Base-by-base conservation (phyloP, 805 yeast species). In the Candida montana region DNA sequence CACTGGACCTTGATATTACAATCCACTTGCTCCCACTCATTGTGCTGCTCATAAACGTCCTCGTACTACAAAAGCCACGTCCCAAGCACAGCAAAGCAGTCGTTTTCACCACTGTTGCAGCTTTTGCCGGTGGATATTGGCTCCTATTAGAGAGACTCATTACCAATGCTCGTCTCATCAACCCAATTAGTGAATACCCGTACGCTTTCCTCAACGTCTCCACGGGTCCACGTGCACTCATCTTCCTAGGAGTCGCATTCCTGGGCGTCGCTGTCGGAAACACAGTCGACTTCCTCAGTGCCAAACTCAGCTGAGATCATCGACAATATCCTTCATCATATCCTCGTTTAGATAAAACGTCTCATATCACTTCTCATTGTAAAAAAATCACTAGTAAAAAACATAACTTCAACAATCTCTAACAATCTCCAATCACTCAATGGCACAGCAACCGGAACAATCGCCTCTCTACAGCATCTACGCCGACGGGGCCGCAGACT, bases 161-260 rank as follows among this genome's bases (percentile, higher is more conserved):
- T 10, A 18, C 28, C 7, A 37, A 30, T 3, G 45, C 45, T 0
- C 21, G 31, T 19, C 11, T 21, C 4, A 32, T 41, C 12, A 18
- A 41, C 8, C 40, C 45, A 8, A 21, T 5, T 3, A 13, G 30
- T 12, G 64, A 59, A 15, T 82, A 75, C 50, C 91, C 91, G 0
- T 83, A 83, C 54, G 83, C 81, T 8, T 83, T 83, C 54, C 63
- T 83, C 52, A 74, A 81, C 54, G 81, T 74, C 12, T 64, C 61
- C 6, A 71, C 65, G 26, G 61, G 62, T 9, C 58, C 58, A 17
- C 67, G 83, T 44, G 56, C 67, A 1, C 46, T 68, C 7, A 73
- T 81, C 17, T 82, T 82, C 54, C 61, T 56, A 0, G 49, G 62
- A 7, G 75, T 81, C 10, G 62, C 68, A 0, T 42, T 65, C 5